Conservation (phyloP, 257 asterid genomes). For the Solanum tarapatanum region DNA sequence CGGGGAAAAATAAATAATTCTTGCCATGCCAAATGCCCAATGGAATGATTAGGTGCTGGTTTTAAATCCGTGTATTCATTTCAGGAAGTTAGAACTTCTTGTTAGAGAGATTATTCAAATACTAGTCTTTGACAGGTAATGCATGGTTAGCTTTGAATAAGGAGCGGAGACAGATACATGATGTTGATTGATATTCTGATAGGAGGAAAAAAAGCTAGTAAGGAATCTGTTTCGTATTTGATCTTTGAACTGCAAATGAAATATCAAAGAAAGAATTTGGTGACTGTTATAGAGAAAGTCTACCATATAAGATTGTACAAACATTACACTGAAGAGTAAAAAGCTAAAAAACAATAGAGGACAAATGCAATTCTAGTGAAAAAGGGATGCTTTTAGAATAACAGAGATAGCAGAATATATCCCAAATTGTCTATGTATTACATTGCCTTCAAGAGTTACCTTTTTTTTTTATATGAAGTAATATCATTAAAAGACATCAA, state of each 20-base stretch:
- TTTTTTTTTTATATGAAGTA: background rate
- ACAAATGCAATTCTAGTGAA: background rate
- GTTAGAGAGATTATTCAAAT: background rate
- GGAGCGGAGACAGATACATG: background rate
- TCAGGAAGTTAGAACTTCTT: background rate
- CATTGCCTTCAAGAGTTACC: background rate
- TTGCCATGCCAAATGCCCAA: background rate
- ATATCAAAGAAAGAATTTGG: background rate
- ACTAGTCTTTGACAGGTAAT: background rate
- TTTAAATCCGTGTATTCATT: background rate
- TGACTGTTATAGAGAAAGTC: background rate
- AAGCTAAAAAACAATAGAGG: background rate
- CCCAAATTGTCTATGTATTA: background rate
- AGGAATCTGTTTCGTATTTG: background rate
- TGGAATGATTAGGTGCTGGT: background rate
- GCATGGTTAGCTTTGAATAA: background rate
- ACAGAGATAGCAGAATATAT: background rate
- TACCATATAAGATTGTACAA: background rate
- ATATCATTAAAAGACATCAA: background rate
- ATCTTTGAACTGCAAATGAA: background rate
- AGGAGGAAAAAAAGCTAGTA: background rate
- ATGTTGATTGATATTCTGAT: background rate
- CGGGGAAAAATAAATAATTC: background rate
- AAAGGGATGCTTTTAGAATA: background rate
- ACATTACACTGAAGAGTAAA: background rate